These are phyloP conservation scores for Cystofilobasidium bisporidii DNA, from an alignment of 768 basidiomycete genomes.

Conservation along the genomic window DNA sequence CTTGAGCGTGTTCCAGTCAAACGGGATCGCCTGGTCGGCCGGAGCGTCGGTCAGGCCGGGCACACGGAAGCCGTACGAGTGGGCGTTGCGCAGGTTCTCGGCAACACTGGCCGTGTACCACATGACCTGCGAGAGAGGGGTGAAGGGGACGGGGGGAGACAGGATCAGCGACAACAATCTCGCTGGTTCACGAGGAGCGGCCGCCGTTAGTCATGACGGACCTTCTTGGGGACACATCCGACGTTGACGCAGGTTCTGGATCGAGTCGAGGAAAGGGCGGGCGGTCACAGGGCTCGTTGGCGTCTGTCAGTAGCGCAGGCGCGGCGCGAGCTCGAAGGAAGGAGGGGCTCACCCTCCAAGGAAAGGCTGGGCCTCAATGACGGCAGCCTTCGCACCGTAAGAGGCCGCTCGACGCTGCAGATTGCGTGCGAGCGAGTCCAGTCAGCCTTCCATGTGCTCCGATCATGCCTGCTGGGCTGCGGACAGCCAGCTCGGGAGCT, in stretches of 20 bases:
- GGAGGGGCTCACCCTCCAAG: slow-evolving; percentile 50
- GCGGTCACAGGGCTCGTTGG: too few species aligned
- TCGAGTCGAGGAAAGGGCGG: too few species aligned
- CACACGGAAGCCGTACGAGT: slow-evolving; percentile 48
- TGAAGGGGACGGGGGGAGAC: neutral
- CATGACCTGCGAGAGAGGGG: slow-evolving; percentile 64
- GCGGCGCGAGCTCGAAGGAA: too few species aligned
- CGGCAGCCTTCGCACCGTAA: slow-evolving; percentile 86
- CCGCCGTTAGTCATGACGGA: slow-evolving; percentile 30
- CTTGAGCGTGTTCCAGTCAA: slow-evolving; percentile 87
- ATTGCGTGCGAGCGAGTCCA: neutral
- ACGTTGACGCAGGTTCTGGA: slow-evolving; percentile 89
- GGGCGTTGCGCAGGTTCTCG: slow-evolving; percentile 70
- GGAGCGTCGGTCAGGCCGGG: slow-evolving; percentile 37
- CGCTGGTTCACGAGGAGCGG: too few species aligned
- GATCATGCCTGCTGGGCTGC: neutral
- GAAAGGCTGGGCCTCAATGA: slow-evolving; percentile 63
- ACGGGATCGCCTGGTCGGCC: slow-evolving; percentile 47
- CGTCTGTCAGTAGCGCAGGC: too few species aligned
- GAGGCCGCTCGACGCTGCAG: slow-evolving; percentile 73
- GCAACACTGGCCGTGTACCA: slow-evolving; percentile 61
- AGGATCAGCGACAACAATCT: neutral
- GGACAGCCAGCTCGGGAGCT: too few species aligned
- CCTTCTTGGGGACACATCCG: slow-evolving; percentile 97
- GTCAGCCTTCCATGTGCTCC: too few species aligned